Base-by-base conservation (phyloP, 2,329 filamentous ascomycete genomes). In the Penicillium verrucosum region DNA sequence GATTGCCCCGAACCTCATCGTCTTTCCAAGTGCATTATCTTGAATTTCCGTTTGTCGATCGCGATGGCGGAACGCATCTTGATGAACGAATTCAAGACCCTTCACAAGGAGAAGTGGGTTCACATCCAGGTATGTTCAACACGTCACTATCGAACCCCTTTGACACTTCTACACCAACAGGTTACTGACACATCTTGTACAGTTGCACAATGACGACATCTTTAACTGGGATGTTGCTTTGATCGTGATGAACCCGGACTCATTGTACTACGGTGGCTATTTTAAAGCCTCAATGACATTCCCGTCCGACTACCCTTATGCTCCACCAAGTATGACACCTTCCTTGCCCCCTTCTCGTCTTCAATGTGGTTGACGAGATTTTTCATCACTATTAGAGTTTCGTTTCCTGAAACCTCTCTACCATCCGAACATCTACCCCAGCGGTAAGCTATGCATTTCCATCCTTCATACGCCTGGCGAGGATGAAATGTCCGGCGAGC, bases 401-500 rank as follows among this genome's bases (percentile, higher is more conserved):
- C 87, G 88, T 62, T 97, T 99, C 77, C 73, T 85, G 18, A 83
- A 82, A 34, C 86, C 89, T 16, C 87, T 97, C 60, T 91, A 86
- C 77, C 93, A 99, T 73, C 93, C 93, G 3, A 99, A 99, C 73
- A 87, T 99, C 69, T 97, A 97, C 77, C 78, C 85, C 6, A 90
- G 97, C 73, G 93, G 93, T 67, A 88, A 88, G 64, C 83, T 97
- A 43, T 97, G 94, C 80, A 97, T 99, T 72, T 97, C 92, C 44
- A 99, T 99, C 68, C 85, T 99, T 11, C 93, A 99, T 75, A 84
- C 85, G 18, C 92, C 94, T 0, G 94, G 94, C 63, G 91, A 97
- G 59, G 93, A 97, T 70, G 85, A 89, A 65, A 93, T 92, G 81
- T 96, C 92, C 0, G 94, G 94, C 59, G 93, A 97, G 76, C 77